Evolutionary conservation across 2,329 filamentous ascomycete species (phyloP), one percentile per base, ranked within the genome.

Genomic region (Tolypocladium amazonense): DNA sequence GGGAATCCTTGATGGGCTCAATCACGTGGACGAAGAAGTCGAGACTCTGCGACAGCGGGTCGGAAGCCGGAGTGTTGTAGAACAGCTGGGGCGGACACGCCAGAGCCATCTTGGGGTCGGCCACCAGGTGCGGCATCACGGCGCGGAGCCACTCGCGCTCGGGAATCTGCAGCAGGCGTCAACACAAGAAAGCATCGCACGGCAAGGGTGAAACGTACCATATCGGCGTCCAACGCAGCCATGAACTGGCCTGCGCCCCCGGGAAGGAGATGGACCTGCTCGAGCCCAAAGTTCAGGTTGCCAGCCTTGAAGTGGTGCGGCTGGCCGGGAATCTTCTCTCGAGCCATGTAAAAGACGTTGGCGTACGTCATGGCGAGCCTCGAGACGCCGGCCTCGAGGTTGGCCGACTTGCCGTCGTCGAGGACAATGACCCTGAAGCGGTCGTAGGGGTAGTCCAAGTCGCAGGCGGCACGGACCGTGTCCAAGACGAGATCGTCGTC

Each of bases 191-290:
- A 20, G 4, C 47, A 11, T 37, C 18, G 25, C 11, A n/a, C n/a
- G n/a, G n/a, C 2, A 14, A 25, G 1, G n/a, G 18, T 12, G 45
- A 53, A n/a, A 63, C 69, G 53, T 70, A 77, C 75, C 85, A 88
- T 88, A 67, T 88, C 85, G 25, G 84, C 85, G 67, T 88, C 85
- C 39, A 88, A 73, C 45, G 81, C 81, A n/a, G 83, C 84, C 67
- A 87, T 81, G 68, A 77, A 86, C 65, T 81, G 76, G 47, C 76
- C 76, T n/a, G 80, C 75, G 30, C 82, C 82, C 23, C 81, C 81
- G 1, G 81, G 79, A 38, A 85, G 71, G n/a, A 71, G 66, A 20
- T 75, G 73, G 5, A 78, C 75, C 59, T 78, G 75, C 20, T 83
- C 78, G 25, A 84, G 70, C 39, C 81, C 85, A 59, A 83, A 81